Evolutionary conservation across 768 basidiomycete species (phyloP), one percentile per base, ranked within the genome.

Genomic region (Russula sp.): DNA sequence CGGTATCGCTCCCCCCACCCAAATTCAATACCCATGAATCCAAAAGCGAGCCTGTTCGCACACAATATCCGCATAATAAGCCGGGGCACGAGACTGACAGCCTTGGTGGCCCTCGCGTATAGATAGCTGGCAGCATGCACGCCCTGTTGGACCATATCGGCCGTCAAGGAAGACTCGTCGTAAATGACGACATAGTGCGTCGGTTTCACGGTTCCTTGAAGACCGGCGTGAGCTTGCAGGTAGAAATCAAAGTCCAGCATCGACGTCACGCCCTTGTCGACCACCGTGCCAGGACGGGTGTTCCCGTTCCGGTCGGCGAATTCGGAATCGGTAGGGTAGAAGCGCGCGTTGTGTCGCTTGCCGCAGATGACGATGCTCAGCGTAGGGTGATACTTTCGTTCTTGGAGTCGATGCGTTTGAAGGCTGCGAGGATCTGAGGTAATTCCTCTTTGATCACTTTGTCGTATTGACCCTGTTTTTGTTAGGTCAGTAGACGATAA

Each of bases 181-280:
- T 92, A 89, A 5, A 92, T 79, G 28, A 91, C 84, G 1, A 82
- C 84, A 74, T 92, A 93, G 69, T 92, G 90, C 1, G 90, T 93
- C 0, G 89, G 78, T 62, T 83, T 83, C 54, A 84, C 88, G 24
- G 79, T 79, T 11, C 90, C 90, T 72, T 90, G 85, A 8, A 92
- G 74, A 0, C 90, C 89, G 10, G 83, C 80, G 67, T 91, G 90
- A 0, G 89, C 86, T 79, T 92, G 75, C 2, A 76, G 70, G 65
- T 75, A 76, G 49, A 72, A 76, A 63, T 73, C 72, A 61, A 73
- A 72, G 32, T 70, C 70, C 65, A 75, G 75, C 34, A 75, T 52
- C 56, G 44, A 83, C 2, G 91, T 91, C 42, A 92, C 77, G 5
- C 91, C 91, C 70, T 82, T 82, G 73, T 94, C 91, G 13, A 91